phyloP scores from a whole-genome alignment of 257 asterid species.

The Thymus mandschuricus region DNA sequence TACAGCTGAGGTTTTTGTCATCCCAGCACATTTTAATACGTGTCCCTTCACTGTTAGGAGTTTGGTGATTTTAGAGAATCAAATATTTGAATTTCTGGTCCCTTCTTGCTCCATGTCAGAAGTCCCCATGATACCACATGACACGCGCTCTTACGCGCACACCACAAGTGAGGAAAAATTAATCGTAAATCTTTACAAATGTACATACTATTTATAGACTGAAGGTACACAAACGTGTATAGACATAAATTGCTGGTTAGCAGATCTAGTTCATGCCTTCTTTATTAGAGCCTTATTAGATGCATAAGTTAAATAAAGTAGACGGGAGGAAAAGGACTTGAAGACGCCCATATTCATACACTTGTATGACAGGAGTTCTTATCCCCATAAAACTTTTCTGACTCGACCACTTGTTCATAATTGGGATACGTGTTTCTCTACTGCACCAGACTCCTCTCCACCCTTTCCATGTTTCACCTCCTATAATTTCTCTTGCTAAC shows the following conservation, averaged over 20 bases:
- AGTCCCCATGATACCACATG: slow-evolving; percentile 9
- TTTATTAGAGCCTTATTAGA: background rate
- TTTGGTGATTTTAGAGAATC: slow-evolving; percentile 27
- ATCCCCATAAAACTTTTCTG: slow-evolving; percentile 28
- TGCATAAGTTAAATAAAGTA: no score
- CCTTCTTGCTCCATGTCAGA: slow-evolving; percentile 19
- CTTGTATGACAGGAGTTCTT: slow-evolving; percentile 30
- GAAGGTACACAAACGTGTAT: background rate
- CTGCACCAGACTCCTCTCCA: background rate
- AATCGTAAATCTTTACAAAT: background rate
- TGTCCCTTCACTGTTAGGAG: background rate
- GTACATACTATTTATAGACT: background rate
- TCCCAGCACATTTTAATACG: slow-evolving; percentile 28
- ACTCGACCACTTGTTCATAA: slow-evolving; percentile 19
- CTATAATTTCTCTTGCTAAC: background rate
- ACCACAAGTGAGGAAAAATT: background rate
- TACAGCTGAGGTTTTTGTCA: slow-evolving; percentile 29
- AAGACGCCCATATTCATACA: slow-evolving; percentile 25
- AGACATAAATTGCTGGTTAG: background rate
- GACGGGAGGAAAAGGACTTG: slow-evolving; percentile 21
- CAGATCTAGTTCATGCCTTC: slow-evolving; percentile 4
- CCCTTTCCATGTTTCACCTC: background rate
- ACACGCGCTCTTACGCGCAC: background rate
- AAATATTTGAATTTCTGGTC: slow-evolving; percentile 23
- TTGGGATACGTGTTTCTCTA: slow-evolving; percentile 8